Evolutionary conservation across 2,329 filamentous ascomycete species (phyloP).

Genomic region (Sclerotinia borealis): DNA sequence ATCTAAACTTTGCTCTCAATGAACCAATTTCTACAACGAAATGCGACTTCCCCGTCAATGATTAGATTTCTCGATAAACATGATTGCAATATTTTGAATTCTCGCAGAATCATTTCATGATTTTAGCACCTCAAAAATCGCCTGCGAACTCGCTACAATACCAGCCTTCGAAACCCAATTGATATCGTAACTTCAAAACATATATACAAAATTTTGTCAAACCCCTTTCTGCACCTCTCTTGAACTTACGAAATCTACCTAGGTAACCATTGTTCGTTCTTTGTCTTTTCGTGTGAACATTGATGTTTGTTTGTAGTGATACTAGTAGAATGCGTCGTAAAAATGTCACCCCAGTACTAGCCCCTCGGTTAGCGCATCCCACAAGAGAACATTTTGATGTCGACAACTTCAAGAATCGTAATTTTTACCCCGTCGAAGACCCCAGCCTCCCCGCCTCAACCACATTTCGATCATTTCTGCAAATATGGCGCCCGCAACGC

Average conservation of each 20-base stretch:
- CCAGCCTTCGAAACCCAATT: neutral
- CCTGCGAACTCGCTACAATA: neutral
- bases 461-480: constrained; percentile 11
- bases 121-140: neutral
- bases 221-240: neutral
- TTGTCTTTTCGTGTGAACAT: neutral
- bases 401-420: constrained; percentile 14
- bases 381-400: constrained; percentile 14
- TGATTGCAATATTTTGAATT: neutral
- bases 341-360: constrained; percentile 9
- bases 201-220: neutral
- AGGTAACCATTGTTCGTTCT: neutral
- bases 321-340: neutral
- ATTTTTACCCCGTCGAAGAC: constrained; percentile 12
- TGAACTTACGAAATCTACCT: neutral
- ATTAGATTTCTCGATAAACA: neutral
- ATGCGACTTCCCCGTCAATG: neutral
- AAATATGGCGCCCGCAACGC: constrained; percentile 26
- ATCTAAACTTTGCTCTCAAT: neutral
- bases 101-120: neutral
- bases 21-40: neutral
- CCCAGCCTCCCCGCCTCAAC: constrained; percentile 8
- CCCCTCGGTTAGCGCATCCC: constrained; percentile 14
- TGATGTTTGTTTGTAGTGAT: neutral
- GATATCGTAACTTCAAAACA: neutral